Evolutionary conservation across 805 yeast species (phyloP), one percentile per base, ranked within the genome.

Genomic region (Kodamaea fukazawae): DNA sequence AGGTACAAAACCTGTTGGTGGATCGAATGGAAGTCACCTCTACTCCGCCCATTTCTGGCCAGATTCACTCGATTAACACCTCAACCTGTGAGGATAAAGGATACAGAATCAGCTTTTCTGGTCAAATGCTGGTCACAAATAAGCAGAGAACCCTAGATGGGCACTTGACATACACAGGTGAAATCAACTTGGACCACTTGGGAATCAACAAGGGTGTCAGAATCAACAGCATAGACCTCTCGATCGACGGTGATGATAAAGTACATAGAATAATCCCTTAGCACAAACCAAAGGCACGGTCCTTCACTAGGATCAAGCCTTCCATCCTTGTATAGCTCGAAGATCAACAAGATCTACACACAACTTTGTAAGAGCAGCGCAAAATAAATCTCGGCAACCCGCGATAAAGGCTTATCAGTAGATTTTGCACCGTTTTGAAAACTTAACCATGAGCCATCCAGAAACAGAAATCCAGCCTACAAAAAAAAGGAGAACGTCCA

Each of bases 181-280:
- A 36, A 9, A 43, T 66, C 16, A 70, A 65, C 39, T 49, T 54
- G 34, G 54, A 55, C 40, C 71, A 66, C 40, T 34, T 57, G 18
- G 48, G 50, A 30, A 57, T 63, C 18, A 55, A 60, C 43, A 43
- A 60, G 22, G 71, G 71, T 2, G 56, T 61, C 23, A 58, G 60
- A 34, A 46, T 66, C 9, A 32, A 18, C 10, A 17, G n/a, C 14
- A 25, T 34, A 13, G 35, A 32, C 20, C 18, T 32, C 18, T 6
- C 35, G 7, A 6, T 20, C 11, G 35, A 32, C 20, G 25, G 25
- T 4, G 28, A 20, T 12, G 11, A 22, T 23, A 32, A 11, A 18
- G 17, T 32, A 12, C 35, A 27, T 20, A 32, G 23, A 32, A 13
- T 32, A n/a, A n/a, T n/a, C n/a, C 15, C 34, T 32, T 20, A 20